Base-by-base conservation (phyloP, 352 stramenopile genomes). In the Globisporangium lucens region DNA sequence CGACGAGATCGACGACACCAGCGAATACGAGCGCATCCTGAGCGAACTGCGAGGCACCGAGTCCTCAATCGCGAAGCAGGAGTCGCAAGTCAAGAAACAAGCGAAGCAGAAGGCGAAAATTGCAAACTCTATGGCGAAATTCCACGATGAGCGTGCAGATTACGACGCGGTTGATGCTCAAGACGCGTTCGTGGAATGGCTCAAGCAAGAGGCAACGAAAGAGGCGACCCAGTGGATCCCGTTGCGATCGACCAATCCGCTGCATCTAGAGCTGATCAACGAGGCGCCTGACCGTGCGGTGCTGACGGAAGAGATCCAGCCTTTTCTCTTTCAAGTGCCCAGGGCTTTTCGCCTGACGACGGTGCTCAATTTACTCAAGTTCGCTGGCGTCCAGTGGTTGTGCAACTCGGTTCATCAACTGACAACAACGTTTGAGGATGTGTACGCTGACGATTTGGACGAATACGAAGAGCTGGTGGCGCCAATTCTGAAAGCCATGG, bases 21-120 rank as follows among this genome's bases (percentile, higher is more conserved):
- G 66, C 38, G 80, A 91, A 52, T 95, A 95, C 61, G 81, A 93
- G 35, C 75, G 85, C 0, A 95, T 95, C 70, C 56, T 95, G 24
- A 61, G 67, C 10, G 85, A 93, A 47, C 64, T 94, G n/a, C 77
- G 83, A 4, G 80, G 79, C 12, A 79, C 79, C 1, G 75, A 90
- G 66, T 66, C 51, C 20, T 80, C 71, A 8, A 66, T 67, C 46
- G 64, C 65, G 17, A 73, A 72, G 13, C 80, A 83, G 52, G 62
- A 75, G 57, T 63, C 66, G 12, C 56, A 72, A 38, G 15, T 70
- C 3, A 64, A 72, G 38, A 85, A 79, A 49, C 36, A 74, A 3
- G 66, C 78, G 22, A 75, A 71, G 8, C 85, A 80, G 53, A 29
- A 63, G 29, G 57, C 46, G 47, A 61, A 56, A 33, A 51, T 78